A percentile compares a stretch with the other conserved stretches of the same genome.
phyloP scores from a whole-genome alignment of 1,284 basidiomycete species.

The Boletus semigastroideus region DNA sequence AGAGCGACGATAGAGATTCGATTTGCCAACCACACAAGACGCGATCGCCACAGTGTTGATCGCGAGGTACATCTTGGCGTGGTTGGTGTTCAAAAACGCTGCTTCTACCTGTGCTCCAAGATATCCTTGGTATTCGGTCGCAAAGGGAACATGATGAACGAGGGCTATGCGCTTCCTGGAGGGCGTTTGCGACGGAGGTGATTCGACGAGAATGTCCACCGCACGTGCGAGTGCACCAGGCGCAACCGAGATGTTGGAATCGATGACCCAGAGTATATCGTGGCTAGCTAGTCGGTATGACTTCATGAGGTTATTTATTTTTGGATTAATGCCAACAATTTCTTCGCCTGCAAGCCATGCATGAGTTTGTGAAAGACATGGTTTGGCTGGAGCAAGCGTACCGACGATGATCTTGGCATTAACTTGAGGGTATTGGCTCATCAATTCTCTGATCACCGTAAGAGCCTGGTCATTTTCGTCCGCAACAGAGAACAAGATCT shows the following conservation, averaged over 20 bases:
- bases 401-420: constrained; percentile 75
- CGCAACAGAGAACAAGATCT: constrained; percentile 86
- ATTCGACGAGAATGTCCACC: constrained; percentile 67
- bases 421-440: constrained; percentile 74
- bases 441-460: constrained; percentile 70
- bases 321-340: constrained; percentile 89
- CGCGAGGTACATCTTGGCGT: constrained; percentile 99
- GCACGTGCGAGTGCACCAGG: constrained; percentile 84
- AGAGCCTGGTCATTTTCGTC: constrained; percentile 83
- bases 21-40: constrained; percentile 97
- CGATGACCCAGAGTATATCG: constrained; percentile 96
- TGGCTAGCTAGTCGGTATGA: constrained; percentile 79
- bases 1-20: constrained; percentile 89
- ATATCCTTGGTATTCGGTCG: constrained; percentile 63
- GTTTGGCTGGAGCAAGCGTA: constrained; percentile 38
- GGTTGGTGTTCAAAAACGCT: constrained; percentile 94
- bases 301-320: constrained; percentile 94
- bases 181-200: constrained; percentile 25
- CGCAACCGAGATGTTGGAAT: constrained; percentile 86
- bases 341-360: constrained; percentile 55
- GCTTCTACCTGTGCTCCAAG: constrained; percentile 89
- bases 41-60: constrained; percentile 89
- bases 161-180: constrained; percentile 65
- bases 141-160: constrained; percentile 96
- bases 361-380: constrained; percentile 4